Base-by-base conservation (phyloP, 2,329 filamentous ascomycete species). In the Myrmaecium sp. region DNA sequence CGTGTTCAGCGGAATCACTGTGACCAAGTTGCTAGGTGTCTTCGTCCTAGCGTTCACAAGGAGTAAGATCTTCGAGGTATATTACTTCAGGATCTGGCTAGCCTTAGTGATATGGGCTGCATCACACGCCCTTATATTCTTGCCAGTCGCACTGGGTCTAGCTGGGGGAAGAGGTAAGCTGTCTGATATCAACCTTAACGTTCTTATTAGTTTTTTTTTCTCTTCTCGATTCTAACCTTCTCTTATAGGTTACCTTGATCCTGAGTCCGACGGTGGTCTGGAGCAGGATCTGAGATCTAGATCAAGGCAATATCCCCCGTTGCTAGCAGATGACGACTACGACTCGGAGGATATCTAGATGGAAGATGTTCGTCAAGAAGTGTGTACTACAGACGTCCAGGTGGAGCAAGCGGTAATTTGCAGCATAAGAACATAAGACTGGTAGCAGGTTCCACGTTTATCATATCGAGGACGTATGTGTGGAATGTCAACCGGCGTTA, bases 11-110 rank as follows among this genome's bases (percentile, higher is more conserved):
- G 89, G 89, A 2, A 98, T 98, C 49, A 95, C 86, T 0, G 64
- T 98, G 27, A 98, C 89, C 2, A 98, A 98, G 54, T 65, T 98
- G 2, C 60, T 98, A 2, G 89, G 89, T 3, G 86, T 98, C 1
- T 75, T 67, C 23, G 89, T 98, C 18, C 61, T 98, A 12, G 89
- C 89, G 0, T 98, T 94, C 44, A 98, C 89, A 5, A 64, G 80
- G 27, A 92, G 81, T 51, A 98, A 95, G 68, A 98, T 98, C 45
- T 98, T 98, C 43, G 91, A 98, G 58, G 82, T 98, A 31, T 98
- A 98, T 57, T 98, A 98, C 55, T 98, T 98, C 64, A 69, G 89
- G 22, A 79, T 98, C 22, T 98, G 89, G 89, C 60, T 94, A 11
- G 77, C 84, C 5, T 66, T 98, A 29, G 84, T 98, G 7, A 50